These are phyloP conservation scores for Apophysomyces variabilis DNA, from an alignment of 371 early-diverging fungal species.

Conservation along the genomic window DNA sequence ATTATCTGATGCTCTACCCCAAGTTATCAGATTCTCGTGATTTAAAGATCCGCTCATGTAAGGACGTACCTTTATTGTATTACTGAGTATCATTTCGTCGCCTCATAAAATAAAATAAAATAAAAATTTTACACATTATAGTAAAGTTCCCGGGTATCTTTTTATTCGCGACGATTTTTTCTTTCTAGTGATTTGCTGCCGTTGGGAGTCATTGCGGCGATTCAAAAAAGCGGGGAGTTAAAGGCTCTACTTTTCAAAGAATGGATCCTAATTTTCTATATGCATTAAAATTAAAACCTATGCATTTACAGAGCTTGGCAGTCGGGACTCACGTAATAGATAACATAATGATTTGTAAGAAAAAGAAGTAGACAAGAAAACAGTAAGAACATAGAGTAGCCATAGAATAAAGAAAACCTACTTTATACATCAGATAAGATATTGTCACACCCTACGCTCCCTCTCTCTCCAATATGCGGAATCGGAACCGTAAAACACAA, in stretches of 20 bases:
- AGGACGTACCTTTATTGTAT: too few species aligned
- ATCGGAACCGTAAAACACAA: too few species aligned
- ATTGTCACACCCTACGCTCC: too few species aligned
- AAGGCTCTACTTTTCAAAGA: background rate
- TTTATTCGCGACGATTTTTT: background rate
- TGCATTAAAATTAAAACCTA: background rate
- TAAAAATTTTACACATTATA: too few species aligned
- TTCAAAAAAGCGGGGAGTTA: conserved; percentile 7
- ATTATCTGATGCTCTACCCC: background rate
- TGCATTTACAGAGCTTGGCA: too few species aligned
- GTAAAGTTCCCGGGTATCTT: too few species aligned
- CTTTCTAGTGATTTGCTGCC: background rate
- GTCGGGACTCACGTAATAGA: too few species aligned
- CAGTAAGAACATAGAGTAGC: background rate
- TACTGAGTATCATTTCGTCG: too few species aligned
- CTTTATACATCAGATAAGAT: background rate
- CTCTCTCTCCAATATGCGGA: too few species aligned
- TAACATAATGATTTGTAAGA: too few species aligned
- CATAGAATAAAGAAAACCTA: background rate
- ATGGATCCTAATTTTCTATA: background rate
- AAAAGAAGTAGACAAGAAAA: background rate
- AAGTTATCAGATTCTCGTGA: conserved; percentile 1
- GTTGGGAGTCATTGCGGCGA: background rate
- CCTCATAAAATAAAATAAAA: too few species aligned
- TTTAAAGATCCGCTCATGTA: conserved; percentile 4